These are phyloP conservation scores for Aspergillus brunneoviolaceus DNA, from an alignment of 2,329 filamentous ascomycete genomes.

Conservation along the genomic window DNA sequence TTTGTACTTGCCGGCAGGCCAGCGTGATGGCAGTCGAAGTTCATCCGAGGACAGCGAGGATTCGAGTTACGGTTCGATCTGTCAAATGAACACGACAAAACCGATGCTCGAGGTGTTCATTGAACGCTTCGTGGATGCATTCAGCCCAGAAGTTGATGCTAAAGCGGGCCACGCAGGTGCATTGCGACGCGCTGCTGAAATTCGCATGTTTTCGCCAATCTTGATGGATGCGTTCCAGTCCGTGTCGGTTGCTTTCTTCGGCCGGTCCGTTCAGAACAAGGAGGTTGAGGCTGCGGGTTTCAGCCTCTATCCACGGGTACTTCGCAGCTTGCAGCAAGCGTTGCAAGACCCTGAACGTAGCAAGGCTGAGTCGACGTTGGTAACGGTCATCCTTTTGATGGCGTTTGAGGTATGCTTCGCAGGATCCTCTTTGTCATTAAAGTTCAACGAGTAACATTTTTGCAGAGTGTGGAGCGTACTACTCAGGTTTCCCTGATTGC, in stretches of 20 bases:
- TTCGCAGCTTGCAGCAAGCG: slow-evolving; percentile 39
- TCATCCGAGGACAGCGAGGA: slow-evolving; percentile 26
- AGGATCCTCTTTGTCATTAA: neutral
- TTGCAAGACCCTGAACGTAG: slow-evolving; percentile 36
- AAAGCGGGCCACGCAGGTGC: slow-evolving; percentile 38
- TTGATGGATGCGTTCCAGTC: slow-evolving; percentile 39
- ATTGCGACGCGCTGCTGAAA: slow-evolving; percentile 37
- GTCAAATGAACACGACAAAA: slow-evolving; percentile 21
- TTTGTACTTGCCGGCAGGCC: neutral
- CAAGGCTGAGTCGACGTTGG: slow-evolving; percentile 39
- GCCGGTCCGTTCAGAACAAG: slow-evolving; percentile 36
- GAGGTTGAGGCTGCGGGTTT: slow-evolving; percentile 36
- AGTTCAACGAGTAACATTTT: slow-evolving; percentile 4
- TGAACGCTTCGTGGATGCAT: slow-evolving; percentile 42
- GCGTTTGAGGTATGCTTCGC: slow-evolving; percentile 35
- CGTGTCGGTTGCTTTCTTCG: slow-evolving; percentile 41
- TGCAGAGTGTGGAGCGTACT: slow-evolving; percentile 38
- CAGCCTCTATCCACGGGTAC: slow-evolving; percentile 34
- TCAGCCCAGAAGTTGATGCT: slow-evolving; percentile 38
- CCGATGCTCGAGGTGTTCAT: slow-evolving; percentile 38
- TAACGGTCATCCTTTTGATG: slow-evolving; percentile 39
- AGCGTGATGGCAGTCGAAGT: slow-evolving; percentile 7
- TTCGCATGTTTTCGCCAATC: slow-evolving; percentile 43
- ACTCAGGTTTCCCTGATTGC: slow-evolving; percentile 32
- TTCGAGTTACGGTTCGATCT: slow-evolving; percentile 24